Evolutionary conservation across 75 land plant species (phyloP).

Genomic region (Ceratopteris richardii): DNA sequence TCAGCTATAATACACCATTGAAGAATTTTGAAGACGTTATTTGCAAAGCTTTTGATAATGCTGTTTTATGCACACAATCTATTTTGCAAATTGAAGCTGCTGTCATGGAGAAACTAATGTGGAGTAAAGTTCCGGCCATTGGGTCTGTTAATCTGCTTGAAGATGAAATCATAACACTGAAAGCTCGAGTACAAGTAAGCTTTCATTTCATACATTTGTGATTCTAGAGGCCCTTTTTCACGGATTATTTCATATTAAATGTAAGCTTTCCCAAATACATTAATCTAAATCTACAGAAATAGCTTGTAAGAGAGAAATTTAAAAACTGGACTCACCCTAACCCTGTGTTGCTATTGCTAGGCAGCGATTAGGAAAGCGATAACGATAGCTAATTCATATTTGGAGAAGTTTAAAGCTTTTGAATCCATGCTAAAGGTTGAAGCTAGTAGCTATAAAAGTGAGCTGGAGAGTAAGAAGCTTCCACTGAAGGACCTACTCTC

Average conservation of each 20-base stretch:
- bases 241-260: no score
- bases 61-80: constrained; percentile 14
- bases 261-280: no score
- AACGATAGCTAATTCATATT: constrained; percentile 8
- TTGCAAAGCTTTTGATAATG: constrained; percentile 21
- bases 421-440: constrained; percentile 21
- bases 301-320: no score
- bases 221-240: no score
- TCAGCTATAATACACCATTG: constrained; percentile 17
- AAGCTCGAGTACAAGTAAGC: constrained; percentile 18
- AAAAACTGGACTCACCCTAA: not conserved
- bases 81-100: constrained; percentile 19
- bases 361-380: constrained; percentile 24
- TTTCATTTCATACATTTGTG: no score
- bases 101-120: constrained; percentile 29
- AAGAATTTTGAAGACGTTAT: constrained; percentile 27
- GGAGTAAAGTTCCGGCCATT: constrained; percentile 22
- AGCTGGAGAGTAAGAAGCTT: constrained; percentile 11
- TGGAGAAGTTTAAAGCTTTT: constrained; percentile 12
- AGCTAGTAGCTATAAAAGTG: constrained; percentile 11
- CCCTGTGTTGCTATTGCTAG: constrained; percentile 5
- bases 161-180: constrained; percentile 8
- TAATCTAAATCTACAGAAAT: no score
- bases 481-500: constrained; percentile 18
- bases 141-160: constrained; percentile 14